Percentiles rank a stretch among this genome's conserved stretches.
Conservation (phyloP, 352 stramenopile species). For the Phytopythium litorale region DNA sequence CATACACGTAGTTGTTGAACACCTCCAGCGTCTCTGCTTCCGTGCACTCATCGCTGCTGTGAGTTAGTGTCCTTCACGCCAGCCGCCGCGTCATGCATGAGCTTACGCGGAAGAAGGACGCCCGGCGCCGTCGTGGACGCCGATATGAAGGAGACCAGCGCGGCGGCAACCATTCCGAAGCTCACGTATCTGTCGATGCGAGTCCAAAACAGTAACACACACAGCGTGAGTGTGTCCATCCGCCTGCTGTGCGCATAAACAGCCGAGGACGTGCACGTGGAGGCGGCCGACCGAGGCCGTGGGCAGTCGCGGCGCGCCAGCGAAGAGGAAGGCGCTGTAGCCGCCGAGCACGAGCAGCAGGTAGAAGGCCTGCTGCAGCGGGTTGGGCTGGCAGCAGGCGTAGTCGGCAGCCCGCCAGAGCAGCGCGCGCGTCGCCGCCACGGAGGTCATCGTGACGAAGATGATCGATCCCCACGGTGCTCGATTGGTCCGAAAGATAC, state of each 20-base stretch:
- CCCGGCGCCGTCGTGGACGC: slow-evolving; percentile 39
- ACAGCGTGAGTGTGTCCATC: not conserved
- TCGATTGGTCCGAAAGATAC: no score
- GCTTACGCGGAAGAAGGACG: slow-evolving; percentile 39
- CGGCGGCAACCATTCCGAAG: slow-evolving; percentile 26
- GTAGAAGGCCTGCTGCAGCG: slow-evolving; percentile 49
- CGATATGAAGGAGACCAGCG: slow-evolving; percentile 47
- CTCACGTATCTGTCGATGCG: slow-evolving; percentile 23
- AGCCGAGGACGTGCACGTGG: slow-evolving; percentile 33
- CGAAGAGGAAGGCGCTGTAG: slow-evolving; percentile 52
- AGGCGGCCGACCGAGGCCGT: slow-evolving; percentile 30
- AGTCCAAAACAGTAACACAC: slow-evolving; percentile 1
- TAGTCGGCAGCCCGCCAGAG: slow-evolving; percentile 15
- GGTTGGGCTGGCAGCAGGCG: slow-evolving; percentile 19
- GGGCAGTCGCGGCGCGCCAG: slow-evolving; percentile 35
- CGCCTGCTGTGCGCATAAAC: not conserved
- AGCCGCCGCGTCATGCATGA: no score
- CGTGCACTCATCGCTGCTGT: not conserved
- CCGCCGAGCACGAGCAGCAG: slow-evolving; percentile 51
- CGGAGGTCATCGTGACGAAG: not conserved
- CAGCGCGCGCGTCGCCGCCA: not conserved
- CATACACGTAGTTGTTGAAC: slow-evolving; percentile 55
- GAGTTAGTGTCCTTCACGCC: not conserved
- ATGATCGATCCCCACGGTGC: no score
- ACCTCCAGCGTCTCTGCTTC: slow-evolving; percentile 36